Base-by-base conservation (phyloP, 1,139 yeast species). In the Debaryomyces robertsiae region DNA sequence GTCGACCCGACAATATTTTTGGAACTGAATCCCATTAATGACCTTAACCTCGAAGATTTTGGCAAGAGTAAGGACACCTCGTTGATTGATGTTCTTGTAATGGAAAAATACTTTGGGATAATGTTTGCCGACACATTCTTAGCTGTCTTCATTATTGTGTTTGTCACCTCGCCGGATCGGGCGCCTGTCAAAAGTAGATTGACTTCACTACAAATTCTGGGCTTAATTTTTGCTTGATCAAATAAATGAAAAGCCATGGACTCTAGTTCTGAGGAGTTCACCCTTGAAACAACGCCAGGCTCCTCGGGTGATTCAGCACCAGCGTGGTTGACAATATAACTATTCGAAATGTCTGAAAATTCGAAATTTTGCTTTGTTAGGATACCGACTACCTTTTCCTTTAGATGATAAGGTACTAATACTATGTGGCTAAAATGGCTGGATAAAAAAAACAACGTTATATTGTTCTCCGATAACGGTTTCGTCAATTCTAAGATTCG, bases 371-470 rank as follows among this genome's bases (percentile, higher is more conserved):
- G 61, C 27, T 60, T 59, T 15, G 75, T 66, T 30, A 81, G 57
- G 4, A 79, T 71, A 23, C 54, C 53, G 2, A 75, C 56, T 0
- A 80, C 85, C 41, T 67, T 66, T 1, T 65, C 67, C 46, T 70
- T 70, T 9, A 68, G 67, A 3, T 58, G 50, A 31, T 55, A 58
- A 0, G 90, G 89, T 13, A 82, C 73, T 30, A 83, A 64, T n/a
- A 83, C 84, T 37, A 80, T 77, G 57, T 83, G 86, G 39, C 82
- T 75, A 52, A 80, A 82, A 60, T 83, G 84, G 30, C 84, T 80
- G 10, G 84, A 77, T 30, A 83, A 60, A 58, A 82, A 83, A 54
- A 81, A 82, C 25, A 83, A 65, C 3, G 88, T 72, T 27, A 83
- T 79, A 11, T 70, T 70, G 39, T 81, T 79, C 28, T 71, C 68